Conservation (phyloP, 441 rosid species). For the Adansonia madagascariensis region DNA sequence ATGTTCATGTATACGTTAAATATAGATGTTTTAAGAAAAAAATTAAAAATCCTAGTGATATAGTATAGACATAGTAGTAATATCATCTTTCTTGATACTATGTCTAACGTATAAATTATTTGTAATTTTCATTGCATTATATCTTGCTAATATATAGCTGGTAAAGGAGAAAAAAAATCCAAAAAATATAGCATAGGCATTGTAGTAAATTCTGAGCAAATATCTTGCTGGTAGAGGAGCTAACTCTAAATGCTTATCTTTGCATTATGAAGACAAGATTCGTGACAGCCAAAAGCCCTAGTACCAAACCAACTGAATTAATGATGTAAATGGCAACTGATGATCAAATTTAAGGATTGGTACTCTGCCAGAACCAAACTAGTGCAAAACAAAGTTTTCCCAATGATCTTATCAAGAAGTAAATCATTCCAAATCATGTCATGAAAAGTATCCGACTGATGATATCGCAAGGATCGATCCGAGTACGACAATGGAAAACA, state of each 20-base stretch:
- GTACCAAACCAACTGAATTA: background rate
- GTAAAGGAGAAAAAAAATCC: background rate
- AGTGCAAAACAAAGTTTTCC: background rate
- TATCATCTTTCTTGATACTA: no score
- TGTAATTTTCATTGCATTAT: no score
- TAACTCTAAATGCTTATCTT: background rate
- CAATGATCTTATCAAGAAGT: background rate
- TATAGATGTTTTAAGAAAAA: no score
- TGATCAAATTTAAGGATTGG: background rate
- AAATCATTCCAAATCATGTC: background rate
- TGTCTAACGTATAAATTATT: no score
- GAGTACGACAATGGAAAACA: background rate
- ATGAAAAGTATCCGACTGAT: background rate
- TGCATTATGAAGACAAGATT: slow-evolving; percentile 7
- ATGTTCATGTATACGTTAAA: no score
- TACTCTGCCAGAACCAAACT: background rate
- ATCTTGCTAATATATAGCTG: background rate
- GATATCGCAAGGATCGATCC: no score
- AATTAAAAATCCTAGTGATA: no score
- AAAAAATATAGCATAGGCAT: no score
- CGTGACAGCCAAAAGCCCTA: background rate
- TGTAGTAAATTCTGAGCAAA: no score
- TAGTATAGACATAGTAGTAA: no score
- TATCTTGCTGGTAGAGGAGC: background rate
- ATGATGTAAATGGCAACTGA: no score